Base-by-base conservation (phyloP, 257 asterid genomes). In the Haberlea rhodopensis region DNA sequence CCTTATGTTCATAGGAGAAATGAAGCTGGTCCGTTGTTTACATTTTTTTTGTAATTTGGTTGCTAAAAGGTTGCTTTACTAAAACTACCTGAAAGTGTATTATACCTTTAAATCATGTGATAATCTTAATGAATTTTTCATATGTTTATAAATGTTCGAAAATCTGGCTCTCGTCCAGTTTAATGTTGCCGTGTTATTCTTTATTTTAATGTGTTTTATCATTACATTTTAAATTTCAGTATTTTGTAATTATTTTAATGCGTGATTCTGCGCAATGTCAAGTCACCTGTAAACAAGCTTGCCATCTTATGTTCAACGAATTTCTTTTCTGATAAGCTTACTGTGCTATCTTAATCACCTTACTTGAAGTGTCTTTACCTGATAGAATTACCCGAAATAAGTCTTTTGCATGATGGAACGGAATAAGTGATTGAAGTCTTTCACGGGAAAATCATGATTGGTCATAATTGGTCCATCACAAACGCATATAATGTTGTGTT, bases 401-500 rank as follows among this genome's bases (percentile, higher is more conserved):
- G 23, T 70, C 45, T 66, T 57, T 34, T 34, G 16, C 15, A 34
- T 34, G 16, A 34, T 9, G 15, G 43, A 15, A 34, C 10, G 22
- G 53, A 52, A 32, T 53, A 34, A 24, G 18, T 2, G 8, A 25
- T 28, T 23, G 10, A 19, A 27, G 5, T 11, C 10, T 2, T 70
- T 62, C 63, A 24, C 26, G 49, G 22, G 34, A 71, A 8, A 31
- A 20, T 62, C 40, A 56, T 60, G 43, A 11, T 57, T 60, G 58
- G 43, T 27, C 23, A 53, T 32, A 28, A 18, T 66, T 45, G 43
- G 25, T 66, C 16, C 26, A 25, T 57, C 28, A 26, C 20, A 11
- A 51, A 57, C 11, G 49, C 58, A 18, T 32, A 15, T 46, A 16
- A 25, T 22, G 28, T 32, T 55, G 24, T 56, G 21, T 29, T 26